Evolutionary conservation across 768 basidiomycete species (phyloP).

Genomic region (Collybiopsis luxurians): DNA sequence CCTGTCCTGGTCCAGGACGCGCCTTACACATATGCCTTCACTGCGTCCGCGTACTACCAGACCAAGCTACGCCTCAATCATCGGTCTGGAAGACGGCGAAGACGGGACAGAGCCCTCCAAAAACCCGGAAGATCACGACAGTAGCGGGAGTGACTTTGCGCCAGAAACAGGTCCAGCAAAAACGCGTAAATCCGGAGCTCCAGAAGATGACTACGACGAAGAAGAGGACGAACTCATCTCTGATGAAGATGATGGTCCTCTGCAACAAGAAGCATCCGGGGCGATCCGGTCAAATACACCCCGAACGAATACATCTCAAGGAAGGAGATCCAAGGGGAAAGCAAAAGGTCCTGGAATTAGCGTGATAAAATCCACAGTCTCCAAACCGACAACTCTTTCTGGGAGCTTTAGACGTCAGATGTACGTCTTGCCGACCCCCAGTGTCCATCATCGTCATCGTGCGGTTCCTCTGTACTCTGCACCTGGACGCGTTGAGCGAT

Average conservation of each 20-base stretch:
- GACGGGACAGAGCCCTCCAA: slow-evolving; percentile 38
- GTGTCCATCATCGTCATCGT: slow-evolving; percentile 70
- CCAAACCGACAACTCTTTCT: slow-evolving; percentile 28
- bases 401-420: slow-evolving; percentile 45
- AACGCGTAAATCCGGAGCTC: not conserved
- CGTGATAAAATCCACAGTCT: slow-evolving; percentile 9
- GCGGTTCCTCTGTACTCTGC: slow-evolving; percentile 59
- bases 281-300: not conserved
- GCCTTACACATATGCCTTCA: slow-evolving; percentile 54
- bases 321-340: slow-evolving; percentile 27
- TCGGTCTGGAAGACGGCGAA: slow-evolving; percentile 26
- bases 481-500: slow-evolving; percentile 56
- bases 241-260: slow-evolving; percentile 16
- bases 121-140: slow-evolving; percentile 28
- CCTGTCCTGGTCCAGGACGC: too few species aligned
- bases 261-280: slow-evolving; percentile 12
- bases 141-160: slow-evolving; percentile 57
- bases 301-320: slow-evolving; percentile 20
- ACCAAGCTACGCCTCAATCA: slow-evolving; percentile 45
- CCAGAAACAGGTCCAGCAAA: slow-evolving; percentile 35
- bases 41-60: slow-evolving; percentile 54
- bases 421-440: slow-evolving; percentile 61
- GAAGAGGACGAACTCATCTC: slow-evolving; percentile 16
- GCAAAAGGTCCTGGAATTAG: slow-evolving; percentile 13
- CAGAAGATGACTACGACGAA: slow-evolving; percentile 18